Evolutionary conservation across 108 stramenopile genomes (phyloP), one percentile per base, ranked within the genome.

Genomic region (Chaetoceros muelleri): DNA sequence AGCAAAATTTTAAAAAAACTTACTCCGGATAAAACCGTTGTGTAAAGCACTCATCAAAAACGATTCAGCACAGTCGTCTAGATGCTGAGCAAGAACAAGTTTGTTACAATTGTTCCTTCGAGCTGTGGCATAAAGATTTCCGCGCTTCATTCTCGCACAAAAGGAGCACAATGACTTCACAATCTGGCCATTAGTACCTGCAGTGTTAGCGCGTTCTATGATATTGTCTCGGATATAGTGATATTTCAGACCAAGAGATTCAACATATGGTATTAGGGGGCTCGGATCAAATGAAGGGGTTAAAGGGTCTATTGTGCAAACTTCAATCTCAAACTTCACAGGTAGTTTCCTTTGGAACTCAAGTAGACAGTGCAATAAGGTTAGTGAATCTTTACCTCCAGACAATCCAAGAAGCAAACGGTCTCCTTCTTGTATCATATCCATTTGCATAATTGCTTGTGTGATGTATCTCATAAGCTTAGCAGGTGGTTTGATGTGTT

Each of bases 11-110:
- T 5, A 40, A 40, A 13, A 40, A 40, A 40, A 40, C 71, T 65
- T 72, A 26, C 97, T 97, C 48, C 98, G 74, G 1, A 96, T 65
- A 56, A 95, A 95, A 17, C 98, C 98, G 67, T 99, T 99, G 67
- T 98, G 95, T 70, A 99, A 87, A 8, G 88, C 84, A 62, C 84
- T 87, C 98, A 99, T 99, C 60, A 99, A 75, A 57, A 99, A 96
- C 2, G 93, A 93, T 74, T 99, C 98, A 1, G 93, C 95, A 52
- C 91, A 79, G 61, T 99, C 98, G 63, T 99, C 98, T 19, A 98
- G 64, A 60, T 99, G 97, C 76, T 98, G 98, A 18, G 96, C 96
- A 53, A 99, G 72, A 19, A 97, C 97, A 19, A 99, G 75, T 61
- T 94, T 94, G 60, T 93, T 95, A 72, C 89, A 94, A 52, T 93